Percentiles rank a stretch among this genome's conserved stretches.
phyloP scores from a whole-genome alignment of 2,329 filamentous ascomycete genomes.

The Fusarium lateritium region DNA sequence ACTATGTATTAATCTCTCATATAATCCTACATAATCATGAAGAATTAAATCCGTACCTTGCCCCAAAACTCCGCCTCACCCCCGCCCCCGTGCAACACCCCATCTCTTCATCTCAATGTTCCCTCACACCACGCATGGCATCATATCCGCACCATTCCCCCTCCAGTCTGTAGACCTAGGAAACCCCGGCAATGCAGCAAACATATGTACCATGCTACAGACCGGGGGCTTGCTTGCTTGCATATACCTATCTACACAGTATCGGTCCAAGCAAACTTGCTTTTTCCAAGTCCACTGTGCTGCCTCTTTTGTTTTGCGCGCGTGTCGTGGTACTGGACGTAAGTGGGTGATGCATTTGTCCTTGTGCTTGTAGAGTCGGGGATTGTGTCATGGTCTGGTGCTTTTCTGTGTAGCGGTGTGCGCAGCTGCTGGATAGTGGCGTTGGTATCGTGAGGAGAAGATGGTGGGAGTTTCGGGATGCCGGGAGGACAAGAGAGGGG shows the following conservation, averaged over 20 bases:
- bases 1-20: not conserved
- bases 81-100: slow-evolving; percentile 3
- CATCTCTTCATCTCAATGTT: slow-evolving; percentile 4
- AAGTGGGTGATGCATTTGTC: not conserved
- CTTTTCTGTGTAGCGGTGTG: slow-evolving; percentile 35
- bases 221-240: not conserved
- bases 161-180: not conserved
- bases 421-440: slow-evolving; percentile 5
- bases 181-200: slow-evolving; percentile 9
- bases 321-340: not conserved
- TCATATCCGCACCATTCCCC: slow-evolving; percentile 26
- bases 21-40: not conserved
- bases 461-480: slow-evolving; percentile 18
- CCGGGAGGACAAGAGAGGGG: slow-evolving; percentile 25
- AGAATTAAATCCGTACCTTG: not conserved
- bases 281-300: not conserved
- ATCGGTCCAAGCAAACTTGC: not conserved
- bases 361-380: slow-evolving; percentile 19
- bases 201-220: not conserved
- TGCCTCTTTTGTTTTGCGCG: slow-evolving; percentile 3
- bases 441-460: slow-evolving; percentile 26
- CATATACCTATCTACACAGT: slow-evolving; percentile 12
- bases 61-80: slow-evolving; percentile 7
- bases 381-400: slow-evolving; percentile 28
- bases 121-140: slow-evolving; percentile 30